Percentiles rank a stretch among this genome's conserved stretches.
These are phyloP conservation scores for Pythium folliculosum DNA, from an alignment of 352 stramenopile species.

Conservation along the genomic window DNA sequence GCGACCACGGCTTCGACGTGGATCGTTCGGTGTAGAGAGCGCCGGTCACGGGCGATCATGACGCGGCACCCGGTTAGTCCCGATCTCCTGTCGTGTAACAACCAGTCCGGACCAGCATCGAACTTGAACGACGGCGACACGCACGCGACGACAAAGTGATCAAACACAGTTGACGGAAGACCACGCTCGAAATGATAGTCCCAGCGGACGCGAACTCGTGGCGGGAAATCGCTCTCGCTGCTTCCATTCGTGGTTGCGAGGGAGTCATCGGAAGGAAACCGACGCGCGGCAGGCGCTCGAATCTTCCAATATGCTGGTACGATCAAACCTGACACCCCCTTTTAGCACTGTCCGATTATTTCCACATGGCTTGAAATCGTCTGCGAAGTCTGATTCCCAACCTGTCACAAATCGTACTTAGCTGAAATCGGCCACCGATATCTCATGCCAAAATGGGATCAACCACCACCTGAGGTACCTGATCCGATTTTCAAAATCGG, in stretches of 20 bases:
- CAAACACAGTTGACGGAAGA: slow-evolving; percentile 3
- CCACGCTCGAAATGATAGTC: slow-evolving; percentile 15
- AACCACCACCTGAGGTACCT: too few species aligned
- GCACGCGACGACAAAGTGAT: slow-evolving; percentile 20
- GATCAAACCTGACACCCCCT: too few species aligned
- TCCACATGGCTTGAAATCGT: too few species aligned
- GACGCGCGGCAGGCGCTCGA: too few species aligned
- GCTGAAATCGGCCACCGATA: too few species aligned
- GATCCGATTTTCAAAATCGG: too few species aligned
- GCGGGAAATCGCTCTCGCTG: background rate
- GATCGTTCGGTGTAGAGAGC: slow-evolving; percentile 1
- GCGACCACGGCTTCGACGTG: slow-evolving; percentile 12
- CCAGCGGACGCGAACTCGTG: slow-evolving; percentile 13
- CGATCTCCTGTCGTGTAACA: slow-evolving; percentile 1
- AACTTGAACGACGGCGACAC: background rate
- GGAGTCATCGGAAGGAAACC: too few species aligned
- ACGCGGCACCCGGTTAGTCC: background rate
- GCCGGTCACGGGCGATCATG: background rate
- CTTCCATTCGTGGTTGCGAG: too few species aligned
- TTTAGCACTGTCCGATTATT: too few species aligned
- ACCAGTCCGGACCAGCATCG: slow-evolving; percentile 10
- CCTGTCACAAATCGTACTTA: too few species aligned
- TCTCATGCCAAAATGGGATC: too few species aligned
- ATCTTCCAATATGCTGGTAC: background rate
- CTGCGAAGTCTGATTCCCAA: too few species aligned